Evolutionary conservation across 768 basidiomycete genomes (phyloP).

Genomic region (Pisolithus albus): DNA sequence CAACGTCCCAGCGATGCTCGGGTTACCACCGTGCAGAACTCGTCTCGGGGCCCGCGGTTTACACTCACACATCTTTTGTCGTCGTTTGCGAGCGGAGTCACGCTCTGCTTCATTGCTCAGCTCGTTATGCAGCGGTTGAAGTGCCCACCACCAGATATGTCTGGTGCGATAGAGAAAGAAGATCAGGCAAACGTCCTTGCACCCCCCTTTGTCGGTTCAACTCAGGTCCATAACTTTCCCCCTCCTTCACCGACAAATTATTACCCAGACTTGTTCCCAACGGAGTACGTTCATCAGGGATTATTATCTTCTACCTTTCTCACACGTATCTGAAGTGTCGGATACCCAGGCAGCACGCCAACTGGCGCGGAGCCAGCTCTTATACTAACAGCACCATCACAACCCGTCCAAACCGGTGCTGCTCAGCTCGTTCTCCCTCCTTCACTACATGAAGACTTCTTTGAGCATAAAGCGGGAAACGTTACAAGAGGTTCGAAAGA

Average conservation of each 20-base stretch:
- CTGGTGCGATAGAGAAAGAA: conserved; percentile 1
- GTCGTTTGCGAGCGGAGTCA: conserved; percentile 50
- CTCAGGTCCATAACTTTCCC: conserved; percentile 62
- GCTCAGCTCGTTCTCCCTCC: conserved; percentile 55
- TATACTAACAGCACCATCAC: conserved; percentile 68
- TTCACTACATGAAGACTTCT: conserved; percentile 2
- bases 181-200: conserved; percentile 36
- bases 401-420: conserved; percentile 69
- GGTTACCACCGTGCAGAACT: conserved; percentile 2
- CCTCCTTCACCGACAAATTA: conserved; percentile 69
- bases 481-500: conserved; percentile 15
- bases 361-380: conserved; percentile 74
- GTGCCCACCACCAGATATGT: conserved; percentile 25
- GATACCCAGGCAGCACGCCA: conserved; percentile 70
- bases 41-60: conserved; percentile 6
- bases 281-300: conserved; percentile 28
- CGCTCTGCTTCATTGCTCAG: conserved; percentile 46
- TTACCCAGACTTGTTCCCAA: conserved; percentile 67
- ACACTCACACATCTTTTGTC: conserved; percentile 31
- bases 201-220: conserved; percentile 66
- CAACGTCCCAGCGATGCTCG: not conserved
- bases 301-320: not conserved
- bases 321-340: conserved; percentile 35
- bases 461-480: conserved; percentile 14
- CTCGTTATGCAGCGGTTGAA: conserved; percentile 36